A percentile compares a stretch with the other conserved stretches of the same genome.
phyloP scores from a whole-genome alignment of 2,329 filamentous ascomycete genomes.

The Paramyrothecium sp. region DNA sequence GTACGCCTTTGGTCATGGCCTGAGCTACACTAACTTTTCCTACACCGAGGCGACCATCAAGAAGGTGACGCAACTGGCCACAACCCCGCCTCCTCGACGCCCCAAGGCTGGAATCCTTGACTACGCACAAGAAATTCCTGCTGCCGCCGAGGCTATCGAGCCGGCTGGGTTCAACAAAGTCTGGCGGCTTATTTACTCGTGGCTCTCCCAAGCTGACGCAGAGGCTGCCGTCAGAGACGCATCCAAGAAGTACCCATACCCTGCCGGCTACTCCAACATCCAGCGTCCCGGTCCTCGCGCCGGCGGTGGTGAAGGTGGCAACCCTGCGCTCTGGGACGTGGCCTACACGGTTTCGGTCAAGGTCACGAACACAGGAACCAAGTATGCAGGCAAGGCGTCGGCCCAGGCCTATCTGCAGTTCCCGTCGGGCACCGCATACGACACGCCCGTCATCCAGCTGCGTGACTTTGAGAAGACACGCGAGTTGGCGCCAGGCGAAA shows the following conservation, averaged over 20 bases:
- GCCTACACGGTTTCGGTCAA: conserved; percentile 41
- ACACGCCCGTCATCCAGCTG: conserved; percentile 68
- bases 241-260: conserved; percentile 56
- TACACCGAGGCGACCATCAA: conserved; percentile 51
- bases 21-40: conserved; percentile 76
- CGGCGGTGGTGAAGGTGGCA: conserved; percentile 69
- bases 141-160: conserved; percentile 53
- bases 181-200: conserved; percentile 69
- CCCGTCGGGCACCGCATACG: conserved; percentile 36
- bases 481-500: conserved; percentile 52
- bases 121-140: conserved; percentile 51
- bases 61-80: conserved; percentile 41
- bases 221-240: conserved; percentile 36
- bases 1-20: conserved; percentile 83
- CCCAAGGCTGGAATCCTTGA: conserved; percentile 38
- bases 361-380: conserved; percentile 52
- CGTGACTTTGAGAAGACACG: conserved; percentile 70
- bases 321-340: conserved; percentile 61
- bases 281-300: conserved; percentile 49
- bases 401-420: conserved; percentile 46
- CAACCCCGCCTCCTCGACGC: conserved; percentile 29
- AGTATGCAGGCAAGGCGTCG: conserved; percentile 41
- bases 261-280: conserved; percentile 59
- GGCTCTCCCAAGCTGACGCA: conserved; percentile 45
- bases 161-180: conserved; percentile 59